Evolutionary conservation across 225 moss, liverwort and hornwort genomes (phyloP).

Genomic region (Takakia lepidozioides): DNA sequence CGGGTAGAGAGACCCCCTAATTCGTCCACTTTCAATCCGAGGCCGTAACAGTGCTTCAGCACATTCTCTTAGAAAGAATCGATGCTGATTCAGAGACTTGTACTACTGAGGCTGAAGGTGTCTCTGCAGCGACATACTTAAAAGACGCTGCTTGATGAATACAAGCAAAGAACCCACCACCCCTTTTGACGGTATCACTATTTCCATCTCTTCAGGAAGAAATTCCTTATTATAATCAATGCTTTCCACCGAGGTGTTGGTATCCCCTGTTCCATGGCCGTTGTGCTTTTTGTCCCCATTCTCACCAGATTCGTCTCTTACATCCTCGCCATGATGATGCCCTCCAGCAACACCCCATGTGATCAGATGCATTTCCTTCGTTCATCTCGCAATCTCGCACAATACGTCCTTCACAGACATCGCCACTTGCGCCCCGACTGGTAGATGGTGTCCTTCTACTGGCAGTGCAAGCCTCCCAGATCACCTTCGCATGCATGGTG

Average conservation of each 20-base stretch:
- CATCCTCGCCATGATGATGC: slow-evolving; percentile 7
- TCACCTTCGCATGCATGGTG: too few species aligned
- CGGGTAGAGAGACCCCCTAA: slow-evolving; percentile 49
- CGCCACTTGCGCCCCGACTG: slow-evolving; percentile 51
- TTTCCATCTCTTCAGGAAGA: slow-evolving; percentile 45
- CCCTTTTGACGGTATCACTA: slow-evolving; percentile 40
- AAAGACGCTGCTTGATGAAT: slow-evolving; percentile 48
- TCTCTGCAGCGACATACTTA: slow-evolving; percentile 51
- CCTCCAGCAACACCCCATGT: slow-evolving; percentile 27
- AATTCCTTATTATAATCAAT: slow-evolving; percentile 50
- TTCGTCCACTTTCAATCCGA: slow-evolving; percentile 47
- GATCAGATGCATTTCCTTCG: slow-evolving; percentile 24
- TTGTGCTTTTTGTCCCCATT: too few species aligned
- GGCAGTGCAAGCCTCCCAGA: slow-evolving; percentile 48
- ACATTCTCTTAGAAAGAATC: slow-evolving; percentile 38
- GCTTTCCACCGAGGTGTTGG: slow-evolving; percentile 25
- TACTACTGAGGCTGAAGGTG: too few species aligned
- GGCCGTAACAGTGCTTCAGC: slow-evolving; percentile 29
- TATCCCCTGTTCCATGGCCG: slow-evolving; percentile 27
- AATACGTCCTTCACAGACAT: slow-evolving; percentile 54
- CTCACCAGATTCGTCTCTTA: slow-evolving; percentile 12
- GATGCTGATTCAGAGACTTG: slow-evolving; percentile 44
- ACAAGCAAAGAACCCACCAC: slow-evolving; percentile 26
- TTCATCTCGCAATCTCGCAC: slow-evolving; percentile 54
- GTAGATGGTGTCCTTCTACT: slow-evolving; percentile 45